Conservation (phyloP, 192 early-diverging fungal species). For the Gryganskiella cystojenkinii region DNA sequence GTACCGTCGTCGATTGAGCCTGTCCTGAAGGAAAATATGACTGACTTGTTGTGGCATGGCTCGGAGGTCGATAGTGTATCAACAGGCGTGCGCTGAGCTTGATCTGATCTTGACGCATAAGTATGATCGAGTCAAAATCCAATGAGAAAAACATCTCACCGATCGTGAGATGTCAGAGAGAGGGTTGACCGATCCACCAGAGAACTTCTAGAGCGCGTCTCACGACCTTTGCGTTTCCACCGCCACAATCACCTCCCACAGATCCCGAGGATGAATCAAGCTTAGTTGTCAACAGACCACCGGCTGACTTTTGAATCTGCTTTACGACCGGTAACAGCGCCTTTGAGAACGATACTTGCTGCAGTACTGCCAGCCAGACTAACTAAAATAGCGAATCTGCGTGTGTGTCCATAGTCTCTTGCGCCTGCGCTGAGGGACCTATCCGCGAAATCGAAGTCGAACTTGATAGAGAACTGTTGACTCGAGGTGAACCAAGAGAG, state of each 20-base stretch:
- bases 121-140: constrained; percentile 35
- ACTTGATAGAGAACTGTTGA: constrained; percentile 29
- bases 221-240: constrained; percentile 46
- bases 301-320: constrained; percentile 59
- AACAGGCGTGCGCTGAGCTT: not conserved
- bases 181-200: constrained; percentile 43
- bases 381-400: constrained; percentile 60
- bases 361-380: constrained; percentile 58
- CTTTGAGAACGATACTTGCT: constrained; percentile 53
- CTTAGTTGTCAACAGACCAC: constrained; percentile 58
- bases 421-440: constrained; percentile 14
- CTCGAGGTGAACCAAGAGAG: constrained; percentile 12
- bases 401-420: constrained; percentile 54
- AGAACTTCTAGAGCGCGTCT: constrained; percentile 52
- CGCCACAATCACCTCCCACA: constrained; percentile 61
- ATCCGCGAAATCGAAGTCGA: constrained; percentile 20
- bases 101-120: constrained; percentile 10
- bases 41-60: constrained; percentile 17
- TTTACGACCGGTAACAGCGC: constrained; percentile 53
- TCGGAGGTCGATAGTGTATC: not conserved
- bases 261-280: constrained; percentile 60
- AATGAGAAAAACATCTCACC: constrained; percentile 29
- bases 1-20: constrained; percentile 20
- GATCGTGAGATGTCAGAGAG: constrained; percentile 23
- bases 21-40: constrained; percentile 16